Evolutionary conservation across 2,329 filamentous ascomycete genomes (phyloP), one percentile per base, ranked within the genome.

Genomic region (Trichoderma hamatum): DNA sequence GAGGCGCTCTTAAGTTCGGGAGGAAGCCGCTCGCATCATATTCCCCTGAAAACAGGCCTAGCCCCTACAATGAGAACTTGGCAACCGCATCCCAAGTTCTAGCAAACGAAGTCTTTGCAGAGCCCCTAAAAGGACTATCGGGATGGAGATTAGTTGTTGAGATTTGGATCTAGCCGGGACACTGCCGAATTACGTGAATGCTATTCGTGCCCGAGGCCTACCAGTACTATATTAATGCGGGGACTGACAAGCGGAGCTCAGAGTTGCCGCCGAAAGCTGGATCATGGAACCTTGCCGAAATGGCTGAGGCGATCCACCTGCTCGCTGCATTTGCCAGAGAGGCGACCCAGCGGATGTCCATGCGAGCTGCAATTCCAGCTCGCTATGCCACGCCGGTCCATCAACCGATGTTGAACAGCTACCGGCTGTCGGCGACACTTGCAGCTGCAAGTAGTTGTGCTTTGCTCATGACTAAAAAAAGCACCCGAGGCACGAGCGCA

Each of bases 191-290:
- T 39, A 61, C 56, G 60, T 39, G 39, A 52, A 67, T 54, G 51
- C 54, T 21, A 67, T 59, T 51, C 54, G 58, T 68, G 58, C 58
- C 67, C 49, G 54, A 52, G 59, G 39, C 39, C 16, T 43, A 43
- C 36, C 36, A 43, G 39, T 43, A 19, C 36, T 39, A 19, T 65
- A 60, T 65, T 60, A 64, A 34, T 69, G 67, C 67, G 67, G 67
- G 67, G 61, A 61, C 58, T 55, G 66, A 59, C 56, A 49, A 51
- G 66, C 66, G 66, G 66, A 68, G 66, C 58, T 56, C 66, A 68
- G 26, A 60, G 58, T 54, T 68, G 56, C 55, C 65, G 65, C 65
- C 55, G 56, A 67, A 24, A 39, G 56, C 56, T 59, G 56, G 13
- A 43, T 43, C 32, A 34, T 66, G 52, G 63, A 66, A 66, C 63